These are phyloP conservation scores for Boletus tylopilopsis DNA, from an alignment of 768 basidiomycete species.

Conservation along the genomic window DNA sequence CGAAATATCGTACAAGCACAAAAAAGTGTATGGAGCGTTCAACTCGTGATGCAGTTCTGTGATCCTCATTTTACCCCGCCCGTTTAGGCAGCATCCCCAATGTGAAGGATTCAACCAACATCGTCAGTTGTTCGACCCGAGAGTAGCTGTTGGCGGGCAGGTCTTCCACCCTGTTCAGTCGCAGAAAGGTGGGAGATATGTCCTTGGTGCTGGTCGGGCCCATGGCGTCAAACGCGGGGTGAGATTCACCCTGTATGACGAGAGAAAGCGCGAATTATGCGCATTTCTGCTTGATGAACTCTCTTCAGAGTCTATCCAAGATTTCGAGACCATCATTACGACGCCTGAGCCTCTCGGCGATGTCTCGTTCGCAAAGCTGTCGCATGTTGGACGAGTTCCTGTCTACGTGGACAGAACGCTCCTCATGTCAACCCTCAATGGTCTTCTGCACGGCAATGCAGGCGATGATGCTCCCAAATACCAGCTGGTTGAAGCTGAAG, in stretches of 20 bases:
- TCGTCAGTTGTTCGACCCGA: constrained; percentile 25
- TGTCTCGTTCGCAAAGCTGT: constrained; percentile 3
- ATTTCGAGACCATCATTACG: constrained; percentile 11
- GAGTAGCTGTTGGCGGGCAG: constrained; percentile 7
- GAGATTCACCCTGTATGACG: constrained; percentile 21
- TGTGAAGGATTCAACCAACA: constrained; percentile 25
- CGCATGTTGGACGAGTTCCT: neutral
- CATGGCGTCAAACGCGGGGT: constrained; percentile 21
- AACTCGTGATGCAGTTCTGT: neutral
- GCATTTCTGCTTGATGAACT: constrained; percentile 3
- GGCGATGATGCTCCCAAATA: neutral
- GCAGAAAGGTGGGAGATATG: neutral
- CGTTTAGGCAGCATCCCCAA: constrained; percentile 25
- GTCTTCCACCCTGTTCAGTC: constrained; percentile 1
- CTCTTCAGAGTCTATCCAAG: constrained; percentile 3
- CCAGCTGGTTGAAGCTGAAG: neutral
- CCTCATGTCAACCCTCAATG: neutral
- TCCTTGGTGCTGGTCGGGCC: constrained; percentile 25
- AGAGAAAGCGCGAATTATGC: neutral
- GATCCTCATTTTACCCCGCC: neutral
- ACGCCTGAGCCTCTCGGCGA: neutral
- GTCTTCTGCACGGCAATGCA: neutral
- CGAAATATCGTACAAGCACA: constrained; percentile 7
- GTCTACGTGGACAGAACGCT: neutral
- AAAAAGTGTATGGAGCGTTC: constrained; percentile 6